Conservation (phyloP, 2,329 filamentous ascomycete species). For the Botrytis sinoallii region DNA sequence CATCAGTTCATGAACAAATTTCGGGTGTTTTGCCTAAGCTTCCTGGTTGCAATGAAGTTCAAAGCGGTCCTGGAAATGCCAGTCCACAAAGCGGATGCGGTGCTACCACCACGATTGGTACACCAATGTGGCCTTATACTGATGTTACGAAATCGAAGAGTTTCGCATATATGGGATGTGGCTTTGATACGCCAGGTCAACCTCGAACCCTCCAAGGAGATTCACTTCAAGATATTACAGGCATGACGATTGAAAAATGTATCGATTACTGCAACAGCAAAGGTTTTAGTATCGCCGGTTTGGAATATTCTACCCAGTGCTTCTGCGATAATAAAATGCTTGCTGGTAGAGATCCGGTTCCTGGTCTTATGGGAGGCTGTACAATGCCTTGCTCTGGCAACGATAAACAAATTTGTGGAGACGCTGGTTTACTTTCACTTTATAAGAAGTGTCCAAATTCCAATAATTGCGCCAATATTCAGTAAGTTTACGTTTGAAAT, state of each 20-base stretch:
- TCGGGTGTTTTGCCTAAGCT: constrained; percentile 46
- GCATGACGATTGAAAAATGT: constrained; percentile 30
- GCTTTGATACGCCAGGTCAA: constrained; percentile 44
- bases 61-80: constrained; percentile 29
- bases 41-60: constrained; percentile 53
- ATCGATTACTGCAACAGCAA: constrained; percentile 36
- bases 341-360: constrained; percentile 4
- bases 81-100: constrained; percentile 45
- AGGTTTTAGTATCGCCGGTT: constrained; percentile 33
- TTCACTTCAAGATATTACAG: constrained; percentile 12
- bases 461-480: not conserved
- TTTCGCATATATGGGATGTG: constrained; percentile 63
- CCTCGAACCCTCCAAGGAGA: constrained; percentile 36
- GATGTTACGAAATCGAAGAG: constrained; percentile 46
- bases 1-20: constrained; percentile 44
- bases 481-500: not conserved
- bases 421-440: constrained; percentile 16
- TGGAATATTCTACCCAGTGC: constrained; percentile 38
- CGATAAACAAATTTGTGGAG: constrained; percentile 32
- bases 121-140: constrained; percentile 45
- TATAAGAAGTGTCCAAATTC: constrained; percentile 18
- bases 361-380: constrained; percentile 16
- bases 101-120: constrained; percentile 46
- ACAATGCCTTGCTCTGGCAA: constrained; percentile 23
- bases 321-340: constrained; percentile 31